These are phyloP conservation scores for Myxozyma geophila DNA, from an alignment of 805 yeast species.

Conservation along the genomic window DNA sequence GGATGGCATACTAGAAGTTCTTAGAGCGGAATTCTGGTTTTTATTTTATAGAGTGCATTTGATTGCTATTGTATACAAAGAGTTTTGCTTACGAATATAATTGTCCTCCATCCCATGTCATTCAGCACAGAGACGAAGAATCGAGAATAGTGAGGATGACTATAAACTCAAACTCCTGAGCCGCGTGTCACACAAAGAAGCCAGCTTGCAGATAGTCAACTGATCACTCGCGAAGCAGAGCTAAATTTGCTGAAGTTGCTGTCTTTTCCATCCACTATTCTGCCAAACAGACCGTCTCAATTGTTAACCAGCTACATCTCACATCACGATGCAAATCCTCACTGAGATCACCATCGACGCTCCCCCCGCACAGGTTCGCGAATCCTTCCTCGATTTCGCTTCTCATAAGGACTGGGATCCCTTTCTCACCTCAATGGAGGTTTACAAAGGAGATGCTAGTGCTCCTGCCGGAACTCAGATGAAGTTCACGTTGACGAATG, in stretches of 20 bases:
- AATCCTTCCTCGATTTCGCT: constrained; percentile 8
- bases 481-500: neutral
- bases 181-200: no score
- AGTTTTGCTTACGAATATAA: no score
- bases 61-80: no score
- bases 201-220: no score
- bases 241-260: no score
- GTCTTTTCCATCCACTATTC: no score
- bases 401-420: constrained; percentile 13
- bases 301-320: neutral
- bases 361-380: constrained; percentile 7
- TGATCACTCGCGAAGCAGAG: no score
- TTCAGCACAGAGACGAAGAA: no score
- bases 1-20: neutral
- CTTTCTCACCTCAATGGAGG: neutral
- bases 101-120: no score
- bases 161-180: no score
- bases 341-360: constrained; percentile 16
- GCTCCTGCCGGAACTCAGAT: constrained; percentile 2
- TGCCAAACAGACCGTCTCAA: no score
- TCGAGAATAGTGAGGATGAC: no score
- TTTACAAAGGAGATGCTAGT: constrained; percentile 1
- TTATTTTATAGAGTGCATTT: neutral
- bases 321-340: neutral
- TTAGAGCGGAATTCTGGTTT: neutral